Conservation (phyloP, 768 basidiomycete species). For the Agrocybe chaxingu region DNA sequence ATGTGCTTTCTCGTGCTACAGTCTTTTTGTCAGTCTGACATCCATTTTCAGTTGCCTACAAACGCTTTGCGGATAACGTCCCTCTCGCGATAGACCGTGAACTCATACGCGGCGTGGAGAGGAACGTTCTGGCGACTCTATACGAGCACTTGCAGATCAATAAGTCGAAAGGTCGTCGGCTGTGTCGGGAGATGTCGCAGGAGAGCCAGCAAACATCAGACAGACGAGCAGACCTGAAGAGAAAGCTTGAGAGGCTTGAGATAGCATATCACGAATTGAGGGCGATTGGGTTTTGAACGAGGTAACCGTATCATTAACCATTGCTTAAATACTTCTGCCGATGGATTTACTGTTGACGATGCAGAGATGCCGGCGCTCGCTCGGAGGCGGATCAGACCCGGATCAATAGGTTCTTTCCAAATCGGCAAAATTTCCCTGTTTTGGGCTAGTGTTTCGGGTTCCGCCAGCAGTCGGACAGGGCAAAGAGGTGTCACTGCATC, state of each 20-base stretch:
- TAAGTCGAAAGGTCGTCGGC: conserved; percentile 35
- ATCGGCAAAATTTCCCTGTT: too few species aligned
- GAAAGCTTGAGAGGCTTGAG: conserved; percentile 45
- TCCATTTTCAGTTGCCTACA: conserved; percentile 46
- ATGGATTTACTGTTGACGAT: too few species aligned
- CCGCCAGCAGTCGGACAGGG: too few species aligned
- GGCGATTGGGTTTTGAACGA: conserved; percentile 3
- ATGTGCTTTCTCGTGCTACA: not conserved
- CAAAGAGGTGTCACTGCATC: too few species aligned
- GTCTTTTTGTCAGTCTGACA: not conserved
- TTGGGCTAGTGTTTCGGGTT: too few species aligned
- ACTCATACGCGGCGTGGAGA: conserved; percentile 45
- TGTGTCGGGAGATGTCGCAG: conserved; percentile 46
- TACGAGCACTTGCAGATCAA: conserved; percentile 47
- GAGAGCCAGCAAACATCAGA: conserved; percentile 41
- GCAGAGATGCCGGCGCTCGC: too few species aligned
- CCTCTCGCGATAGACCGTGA: conserved; percentile 52
- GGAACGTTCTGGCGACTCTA: conserved; percentile 40
- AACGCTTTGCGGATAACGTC: conserved; percentile 52
- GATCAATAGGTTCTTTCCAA: too few species aligned
- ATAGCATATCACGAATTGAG: conserved; percentile 39
- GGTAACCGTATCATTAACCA: not conserved
- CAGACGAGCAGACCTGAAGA: conserved; percentile 41
- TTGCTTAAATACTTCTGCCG: too few species aligned
- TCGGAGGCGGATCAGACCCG: too few species aligned